Evolutionary conservation across 164 flowering plant species (phyloP).

Genomic region (Umbilicus rupestris): DNA sequence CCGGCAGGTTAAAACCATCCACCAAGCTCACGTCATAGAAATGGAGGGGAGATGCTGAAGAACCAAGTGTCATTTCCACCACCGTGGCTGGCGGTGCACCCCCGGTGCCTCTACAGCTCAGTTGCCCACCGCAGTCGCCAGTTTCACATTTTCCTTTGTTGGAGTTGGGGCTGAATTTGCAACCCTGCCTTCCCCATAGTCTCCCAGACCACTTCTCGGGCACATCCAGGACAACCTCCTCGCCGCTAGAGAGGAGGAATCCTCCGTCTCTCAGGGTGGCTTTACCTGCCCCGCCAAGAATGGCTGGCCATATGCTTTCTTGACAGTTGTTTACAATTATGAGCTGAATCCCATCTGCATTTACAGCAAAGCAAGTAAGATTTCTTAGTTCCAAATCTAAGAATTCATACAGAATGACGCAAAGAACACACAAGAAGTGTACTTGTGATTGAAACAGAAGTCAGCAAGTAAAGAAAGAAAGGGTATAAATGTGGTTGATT

Average conservation of each 20-base stretch:
- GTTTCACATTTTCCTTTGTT: constrained; percentile 50
- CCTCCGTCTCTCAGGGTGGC: constrained; percentile 55
- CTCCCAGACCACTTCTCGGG: constrained; percentile 68
- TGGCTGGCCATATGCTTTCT: constrained; percentile 58
- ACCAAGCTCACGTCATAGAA: constrained; percentile 66
- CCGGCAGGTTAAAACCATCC: constrained; percentile 53
- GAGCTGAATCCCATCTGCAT: constrained; percentile 57
- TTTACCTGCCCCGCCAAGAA: constrained; percentile 71
- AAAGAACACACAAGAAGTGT: neutral
- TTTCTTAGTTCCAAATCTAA: neutral
- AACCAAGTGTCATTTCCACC: constrained; percentile 63
- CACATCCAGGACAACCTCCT: constrained; percentile 38
- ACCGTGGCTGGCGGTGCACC: constrained; percentile 59
- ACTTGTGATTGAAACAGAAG: neutral
- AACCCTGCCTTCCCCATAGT: constrained; percentile 58
- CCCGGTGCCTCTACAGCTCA: constrained; percentile 42
- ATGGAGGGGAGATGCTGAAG: constrained; percentile 47
- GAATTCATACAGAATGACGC: neutral
- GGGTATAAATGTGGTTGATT: neutral
- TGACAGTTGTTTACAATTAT: constrained; percentile 56
- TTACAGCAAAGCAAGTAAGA: neutral
- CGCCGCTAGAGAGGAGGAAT: constrained; percentile 45
- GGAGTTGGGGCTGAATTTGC: constrained; percentile 25
- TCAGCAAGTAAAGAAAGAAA: neutral
- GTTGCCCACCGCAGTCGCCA: constrained; percentile 44